Evolutionary conservation across 768 basidiomycete species (phyloP), one percentile per base, ranked within the genome.

Genomic region (Suillus variegatus): DNA sequence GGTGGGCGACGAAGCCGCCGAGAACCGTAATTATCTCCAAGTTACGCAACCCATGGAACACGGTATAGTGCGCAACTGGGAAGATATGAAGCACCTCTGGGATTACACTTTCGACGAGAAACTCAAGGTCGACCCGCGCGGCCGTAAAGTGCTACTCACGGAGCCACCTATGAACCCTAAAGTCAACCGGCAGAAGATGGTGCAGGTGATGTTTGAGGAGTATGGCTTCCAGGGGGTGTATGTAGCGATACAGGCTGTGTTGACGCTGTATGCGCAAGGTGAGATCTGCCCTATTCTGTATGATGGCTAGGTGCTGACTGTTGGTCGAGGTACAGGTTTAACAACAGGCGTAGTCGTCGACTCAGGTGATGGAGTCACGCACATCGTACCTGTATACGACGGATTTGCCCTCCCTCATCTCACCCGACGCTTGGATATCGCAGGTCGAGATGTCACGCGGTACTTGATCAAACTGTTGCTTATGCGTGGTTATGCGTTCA

Each of bases 401-500:
- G 97, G 97, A 38, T 99, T 90, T 74, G 90, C 97, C 2, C 87
- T 99, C 60, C 97, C 97, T 1, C 97, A 99, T 77, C 84, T 99
- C 54, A 99, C 95, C 2, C 87, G 91, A 46, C 90, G 97, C 67
- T 83, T 99, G 66, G 97, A 99, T 74, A 98, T 99, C 70, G 97
- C 97, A 62, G 97, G 97, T 22, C 89, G 97, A 69, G 97, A 99
- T 76, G 97, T 99, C 56, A 99, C 97, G 55, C 89, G 95, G 72
- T 99, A 99, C 79, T 83, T 99, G 78, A 99, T 99, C 86, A 99
- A 99, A 80, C 85, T 99, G n/a, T 84, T 99, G 41, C 87, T 99
- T 71, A 98, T 98, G 96, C 89, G 97, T n/a, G 97, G 97, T n/a
- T 99, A 99, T 77, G 97, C 97, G 1, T 99, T 99, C 86, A 99